These are phyloP conservation scores for Aspergillus nanangensis DNA, from an alignment of 495 filamentous ascomycete genomes.

Conservation along the genomic window DNA sequence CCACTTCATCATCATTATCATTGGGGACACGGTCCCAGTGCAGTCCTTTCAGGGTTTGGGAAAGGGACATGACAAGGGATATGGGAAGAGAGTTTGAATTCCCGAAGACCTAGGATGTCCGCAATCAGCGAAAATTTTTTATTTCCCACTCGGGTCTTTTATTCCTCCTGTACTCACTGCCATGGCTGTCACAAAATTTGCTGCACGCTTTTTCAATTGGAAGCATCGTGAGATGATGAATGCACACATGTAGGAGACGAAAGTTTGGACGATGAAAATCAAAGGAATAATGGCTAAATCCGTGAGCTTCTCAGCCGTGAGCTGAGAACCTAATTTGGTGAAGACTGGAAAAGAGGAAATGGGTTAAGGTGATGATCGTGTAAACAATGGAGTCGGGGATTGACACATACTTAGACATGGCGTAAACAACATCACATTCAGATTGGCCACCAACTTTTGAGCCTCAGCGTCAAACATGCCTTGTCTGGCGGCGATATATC, in stretches of 20 bases:
- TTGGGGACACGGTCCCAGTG: conserved; percentile 89
- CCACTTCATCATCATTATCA: conserved; percentile 94
- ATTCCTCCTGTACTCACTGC: conserved; percentile 50
- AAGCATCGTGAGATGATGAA: conserved; percentile 64
- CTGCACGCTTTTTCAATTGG: conserved; percentile 74
- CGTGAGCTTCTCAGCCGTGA: conserved; percentile 81
- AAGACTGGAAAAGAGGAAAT: conserved; percentile 68
- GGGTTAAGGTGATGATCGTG: no score
- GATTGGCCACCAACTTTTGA: conserved; percentile 92
- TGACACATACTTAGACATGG: conserved; percentile 80
- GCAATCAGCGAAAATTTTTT: conserved; percentile 10
- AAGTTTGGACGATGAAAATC: conserved; percentile 84
- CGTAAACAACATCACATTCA: conserved; percentile 92
- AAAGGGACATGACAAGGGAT: conserved; percentile 89
- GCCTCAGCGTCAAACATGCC: conserved; percentile 92
- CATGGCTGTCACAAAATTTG: conserved; percentile 96
- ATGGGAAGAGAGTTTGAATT: conserved; percentile 98
- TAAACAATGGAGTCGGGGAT: no score
- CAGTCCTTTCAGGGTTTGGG: conserved; percentile 82
- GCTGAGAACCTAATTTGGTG: conserved; percentile 93
- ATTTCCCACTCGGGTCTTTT: neutral
- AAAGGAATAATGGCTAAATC: conserved; percentile 91
- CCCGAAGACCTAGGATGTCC: conserved; percentile 66
- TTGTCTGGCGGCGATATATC: conserved; percentile 85
- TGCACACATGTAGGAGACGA: conserved; percentile 76